These are phyloP conservation scores for Myochromella boudieri DNA, from an alignment of 768 basidiomycete species.

Conservation along the genomic window DNA sequence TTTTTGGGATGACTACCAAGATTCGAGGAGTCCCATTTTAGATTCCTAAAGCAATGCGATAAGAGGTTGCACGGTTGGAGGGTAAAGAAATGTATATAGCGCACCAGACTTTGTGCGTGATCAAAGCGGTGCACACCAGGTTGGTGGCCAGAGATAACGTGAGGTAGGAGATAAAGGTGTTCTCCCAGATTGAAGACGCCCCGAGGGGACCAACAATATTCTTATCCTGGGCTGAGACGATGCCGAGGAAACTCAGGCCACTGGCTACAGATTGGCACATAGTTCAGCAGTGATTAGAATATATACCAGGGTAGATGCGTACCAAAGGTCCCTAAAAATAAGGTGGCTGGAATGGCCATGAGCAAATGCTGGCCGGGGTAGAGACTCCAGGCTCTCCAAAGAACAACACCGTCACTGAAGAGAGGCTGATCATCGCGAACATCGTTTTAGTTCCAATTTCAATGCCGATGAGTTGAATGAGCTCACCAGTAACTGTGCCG, in stretches of 20 bases:
- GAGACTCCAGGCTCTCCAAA: constrained; percentile 7
- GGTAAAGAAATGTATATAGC: not conserved
- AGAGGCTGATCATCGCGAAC: constrained; percentile 8
- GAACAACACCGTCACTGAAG: constrained; percentile 14
- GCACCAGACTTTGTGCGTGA: constrained; percentile 4
- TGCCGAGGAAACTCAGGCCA: constrained; percentile 15
- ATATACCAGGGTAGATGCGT: not conserved
- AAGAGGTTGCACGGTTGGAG: no score
- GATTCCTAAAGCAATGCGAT: no score
- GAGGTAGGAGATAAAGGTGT: constrained; percentile 13
- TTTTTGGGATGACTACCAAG: no score
- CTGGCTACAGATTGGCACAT: not conserved
- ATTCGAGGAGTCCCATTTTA: no score
- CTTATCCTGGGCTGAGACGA: constrained; percentile 2
- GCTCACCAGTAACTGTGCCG: constrained; percentile 14
- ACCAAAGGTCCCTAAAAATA: constrained; percentile 15
- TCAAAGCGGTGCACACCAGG: constrained; percentile 2
- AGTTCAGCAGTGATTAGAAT: not conserved
- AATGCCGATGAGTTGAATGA: not conserved
- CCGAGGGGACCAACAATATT: constrained; percentile 2
- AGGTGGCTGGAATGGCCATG: constrained; percentile 1
- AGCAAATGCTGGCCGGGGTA: constrained; percentile 1
- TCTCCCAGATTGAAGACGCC: constrained; percentile 4
- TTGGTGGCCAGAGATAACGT: constrained; percentile 11
- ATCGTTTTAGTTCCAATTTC: not conserved